phyloP scores from a whole-genome alignment of 345 rosid species.

The Adansonia digitata region DNA sequence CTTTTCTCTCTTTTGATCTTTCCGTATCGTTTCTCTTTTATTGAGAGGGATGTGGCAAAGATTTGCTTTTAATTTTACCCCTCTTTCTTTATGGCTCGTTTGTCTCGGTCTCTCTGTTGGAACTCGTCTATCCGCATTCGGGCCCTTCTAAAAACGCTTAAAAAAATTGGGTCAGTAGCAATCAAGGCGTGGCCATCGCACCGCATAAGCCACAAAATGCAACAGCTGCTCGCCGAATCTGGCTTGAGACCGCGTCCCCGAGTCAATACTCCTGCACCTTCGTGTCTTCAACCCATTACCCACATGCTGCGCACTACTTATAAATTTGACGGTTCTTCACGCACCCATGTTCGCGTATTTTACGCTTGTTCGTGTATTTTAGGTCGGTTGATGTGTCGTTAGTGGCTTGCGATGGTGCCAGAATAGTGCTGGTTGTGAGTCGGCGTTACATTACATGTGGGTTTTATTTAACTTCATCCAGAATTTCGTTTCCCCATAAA shows the following conservation, averaged over 20 bases:
- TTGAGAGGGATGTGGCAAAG: too few species aligned
- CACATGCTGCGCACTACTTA: not conserved
- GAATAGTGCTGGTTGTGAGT: not conserved
- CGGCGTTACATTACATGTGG: not conserved
- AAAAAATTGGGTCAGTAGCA: not conserved
- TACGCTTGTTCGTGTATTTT: not conserved
- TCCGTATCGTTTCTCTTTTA: not conserved
- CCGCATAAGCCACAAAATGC: not conserved
- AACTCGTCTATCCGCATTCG: not conserved
- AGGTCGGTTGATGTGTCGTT: conserved; percentile 15
- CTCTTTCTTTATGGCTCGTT: too few species aligned
- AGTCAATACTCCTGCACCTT: not conserved
- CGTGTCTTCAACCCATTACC: not conserved
- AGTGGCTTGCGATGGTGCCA: not conserved
- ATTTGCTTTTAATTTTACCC: too few species aligned
- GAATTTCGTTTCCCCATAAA: not conserved
- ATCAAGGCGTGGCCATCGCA: not conserved
- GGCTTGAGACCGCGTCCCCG: not conserved
- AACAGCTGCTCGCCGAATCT: conserved; percentile 13
- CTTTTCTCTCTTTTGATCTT: not conserved
- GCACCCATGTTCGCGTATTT: not conserved
- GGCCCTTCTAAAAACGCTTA: not conserved
- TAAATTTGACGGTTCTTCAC: not conserved
- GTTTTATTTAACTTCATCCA: not conserved
- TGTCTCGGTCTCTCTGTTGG: too few species aligned